phyloP scores from a whole-genome alignment of 345 rosid genomes.

The Bruguiera sexangula region DNA sequence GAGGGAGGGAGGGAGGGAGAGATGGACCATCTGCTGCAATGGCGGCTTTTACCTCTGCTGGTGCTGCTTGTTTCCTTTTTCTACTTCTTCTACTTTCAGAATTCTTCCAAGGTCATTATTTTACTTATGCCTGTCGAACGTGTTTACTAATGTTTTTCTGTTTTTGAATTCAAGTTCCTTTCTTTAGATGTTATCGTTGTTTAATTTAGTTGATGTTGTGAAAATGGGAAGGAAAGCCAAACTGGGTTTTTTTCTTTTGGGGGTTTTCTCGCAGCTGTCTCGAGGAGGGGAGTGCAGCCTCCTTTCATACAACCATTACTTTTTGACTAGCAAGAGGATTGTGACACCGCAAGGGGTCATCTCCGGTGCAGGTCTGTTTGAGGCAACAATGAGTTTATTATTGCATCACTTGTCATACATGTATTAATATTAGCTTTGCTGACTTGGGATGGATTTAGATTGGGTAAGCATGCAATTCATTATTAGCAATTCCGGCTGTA shows the following conservation, averaged over 20 bases:
- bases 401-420: neutral
- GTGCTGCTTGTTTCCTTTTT: slow-evolving; percentile 44
- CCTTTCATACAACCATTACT: slow-evolving; percentile 59
- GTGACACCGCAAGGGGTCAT: slow-evolving; percentile 66
- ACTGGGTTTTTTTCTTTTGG: neutral
- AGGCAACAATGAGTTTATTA: too few relatives aligned
- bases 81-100: slow-evolving; percentile 38
- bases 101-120: slow-evolving; percentile 42
- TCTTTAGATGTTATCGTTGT: too few relatives aligned
- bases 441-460: neutral
- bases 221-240: too few relatives aligned
- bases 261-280: slow-evolving; percentile 32
- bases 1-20: neutral
- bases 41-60: slow-evolving; percentile 56
- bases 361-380: slow-evolving; percentile 69
- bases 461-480: too few relatives aligned
- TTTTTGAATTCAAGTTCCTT: neutral
- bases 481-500: neutral
- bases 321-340: slow-evolving; percentile 69
- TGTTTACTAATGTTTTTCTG: neutral
- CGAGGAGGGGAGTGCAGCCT: slow-evolving; percentile 56
- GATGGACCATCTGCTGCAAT: slow-evolving; percentile 44
- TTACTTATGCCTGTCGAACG: neutral
- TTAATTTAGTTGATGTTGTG: too few relatives aligned
- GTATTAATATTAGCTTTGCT: neutral